Evolutionary conservation across 1,139 yeast species (phyloP).

Genomic region (Candida neerlandica): DNA sequence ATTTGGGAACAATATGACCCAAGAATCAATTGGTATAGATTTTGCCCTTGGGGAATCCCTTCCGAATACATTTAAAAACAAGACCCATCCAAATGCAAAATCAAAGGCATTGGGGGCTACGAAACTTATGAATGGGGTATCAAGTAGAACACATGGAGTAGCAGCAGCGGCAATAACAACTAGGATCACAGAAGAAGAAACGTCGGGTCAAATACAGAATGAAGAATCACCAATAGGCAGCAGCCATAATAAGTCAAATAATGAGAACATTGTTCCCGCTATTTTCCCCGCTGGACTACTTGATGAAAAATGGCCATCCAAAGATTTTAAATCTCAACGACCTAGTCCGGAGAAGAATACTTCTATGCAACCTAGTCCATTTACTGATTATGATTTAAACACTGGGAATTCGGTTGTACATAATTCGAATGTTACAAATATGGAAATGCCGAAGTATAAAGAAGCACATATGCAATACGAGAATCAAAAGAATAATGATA

Average conservation of each 20-base stretch:
- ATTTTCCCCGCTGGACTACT: slow-evolving; percentile 18
- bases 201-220: neutral
- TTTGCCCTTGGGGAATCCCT: slow-evolving; percentile 24
- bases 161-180: slow-evolving; percentile 3
- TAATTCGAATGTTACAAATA: slow-evolving; percentile 26
- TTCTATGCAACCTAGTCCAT: slow-evolving; percentile 2
- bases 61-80: slow-evolving; percentile 50
- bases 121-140: slow-evolving; percentile 6
- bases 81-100: slow-evolving; percentile 49
- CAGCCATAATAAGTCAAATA: neutral
- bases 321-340: slow-evolving; percentile 4
- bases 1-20: slow-evolving; percentile 1
- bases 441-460: slow-evolving; percentile 44
- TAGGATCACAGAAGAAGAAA: slow-evolving; percentile 2
- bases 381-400: slow-evolving; percentile 1
- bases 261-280: neutral
- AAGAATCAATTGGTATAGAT: slow-evolving; percentile 15
- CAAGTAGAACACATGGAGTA: neutral
- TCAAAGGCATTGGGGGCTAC: slow-evolving; percentile 35
- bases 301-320: slow-evolving; percentile 35
- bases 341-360: neutral
- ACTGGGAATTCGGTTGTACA: slow-evolving; percentile 39
- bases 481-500: slow-evolving; percentile 26
- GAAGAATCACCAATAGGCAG: neutral
- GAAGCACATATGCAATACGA: slow-evolving; percentile 33